Base-by-base conservation (phyloP, 192 early-diverging fungal species). In the Lunasporangiospora selenospora region DNA sequence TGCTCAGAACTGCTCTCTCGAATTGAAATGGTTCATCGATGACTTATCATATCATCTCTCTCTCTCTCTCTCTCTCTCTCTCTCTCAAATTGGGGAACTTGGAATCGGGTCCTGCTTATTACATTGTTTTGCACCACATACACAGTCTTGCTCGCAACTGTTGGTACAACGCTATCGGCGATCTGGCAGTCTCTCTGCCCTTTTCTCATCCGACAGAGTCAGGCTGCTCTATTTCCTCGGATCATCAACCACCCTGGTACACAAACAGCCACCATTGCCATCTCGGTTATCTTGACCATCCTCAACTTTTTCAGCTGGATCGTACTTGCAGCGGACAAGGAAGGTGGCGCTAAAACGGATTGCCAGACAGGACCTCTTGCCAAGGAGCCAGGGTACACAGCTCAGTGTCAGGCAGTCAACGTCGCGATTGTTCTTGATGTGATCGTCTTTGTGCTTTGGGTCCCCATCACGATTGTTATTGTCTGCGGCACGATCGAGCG, bases 221-320 rank as follows among this genome's bases (percentile, higher is more conserved):
- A 73, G 27, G 54, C 54, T 0, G 59, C 67, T 0, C 60, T 73
- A 6, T 33, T 73, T 12, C 67, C 67, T 4, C 44, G 67, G 15
- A 48, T 73, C 38, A 73, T 73, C 47, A 73, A 73, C 40, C 67
- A 73, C 39, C 67, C 67, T 23, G 44, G 47, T 0, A 73, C 67
- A 2, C 67, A 73, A 36, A 73, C 67, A n/a, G 60, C 67, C 13
- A 73, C 67, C 16, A 73, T 73, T 42, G 3, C 51, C 30, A 52
- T 73, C 33, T 73, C 67, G 0, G 67, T 73, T 10, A 38, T 73
- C 32, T 31, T 73, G 42, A 73, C 67, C 1, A 51, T 73, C 59
- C 48, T 73, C 38, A 73, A 73, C 29, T 73, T 73, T 37, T 63
- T 73, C 53, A 73, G 67, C 33, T 73, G 67, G 67, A 73, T 73